Evolutionary conservation across 2,329 filamentous ascomycete species (phyloP).

Genomic region (Zalaria sp.): DNA sequence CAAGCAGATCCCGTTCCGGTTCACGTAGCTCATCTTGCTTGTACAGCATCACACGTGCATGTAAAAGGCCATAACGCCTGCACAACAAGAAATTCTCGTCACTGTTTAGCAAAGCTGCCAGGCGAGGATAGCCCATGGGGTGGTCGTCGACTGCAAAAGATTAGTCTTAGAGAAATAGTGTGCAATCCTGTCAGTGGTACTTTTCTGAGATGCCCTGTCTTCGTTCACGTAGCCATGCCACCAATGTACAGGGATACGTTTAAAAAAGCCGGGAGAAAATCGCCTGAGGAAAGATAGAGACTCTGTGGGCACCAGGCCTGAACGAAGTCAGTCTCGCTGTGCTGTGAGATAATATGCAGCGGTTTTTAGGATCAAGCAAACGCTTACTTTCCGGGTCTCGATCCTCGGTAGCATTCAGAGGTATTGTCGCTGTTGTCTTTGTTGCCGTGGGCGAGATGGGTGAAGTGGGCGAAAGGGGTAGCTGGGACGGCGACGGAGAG

Average conservation of each 20-base stretch:
- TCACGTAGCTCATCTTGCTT: constrained; percentile 15
- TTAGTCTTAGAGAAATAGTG: too few species aligned
- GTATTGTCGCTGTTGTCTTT: too few species aligned
- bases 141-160: constrained; percentile 24
- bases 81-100: constrained; percentile 28
- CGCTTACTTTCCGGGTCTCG: too few species aligned
- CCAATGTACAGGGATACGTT: constrained; percentile 4
- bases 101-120: constrained; percentile 26
- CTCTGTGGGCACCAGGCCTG: not conserved
- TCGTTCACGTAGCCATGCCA: constrained; percentile 1
- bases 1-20: constrained; percentile 17
- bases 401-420: too few species aligned
- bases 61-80: constrained; percentile 26
- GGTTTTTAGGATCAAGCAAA: too few species aligned
- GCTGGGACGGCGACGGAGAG: too few species aligned
- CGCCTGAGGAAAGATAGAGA: not conserved
- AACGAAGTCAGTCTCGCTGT: not conserved
- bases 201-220: constrained; percentile 5
- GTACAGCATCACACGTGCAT: constrained; percentile 21
- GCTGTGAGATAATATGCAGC: too few species aligned
- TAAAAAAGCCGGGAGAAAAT: not conserved
- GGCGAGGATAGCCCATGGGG: constrained; percentile 23
- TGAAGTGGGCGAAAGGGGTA: too few species aligned
- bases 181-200: too few species aligned
- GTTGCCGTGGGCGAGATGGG: too few species aligned